Evolutionary conservation across 2,329 filamentous ascomycete genomes (phyloP).

Genomic region (Pyricularia grisea): DNA sequence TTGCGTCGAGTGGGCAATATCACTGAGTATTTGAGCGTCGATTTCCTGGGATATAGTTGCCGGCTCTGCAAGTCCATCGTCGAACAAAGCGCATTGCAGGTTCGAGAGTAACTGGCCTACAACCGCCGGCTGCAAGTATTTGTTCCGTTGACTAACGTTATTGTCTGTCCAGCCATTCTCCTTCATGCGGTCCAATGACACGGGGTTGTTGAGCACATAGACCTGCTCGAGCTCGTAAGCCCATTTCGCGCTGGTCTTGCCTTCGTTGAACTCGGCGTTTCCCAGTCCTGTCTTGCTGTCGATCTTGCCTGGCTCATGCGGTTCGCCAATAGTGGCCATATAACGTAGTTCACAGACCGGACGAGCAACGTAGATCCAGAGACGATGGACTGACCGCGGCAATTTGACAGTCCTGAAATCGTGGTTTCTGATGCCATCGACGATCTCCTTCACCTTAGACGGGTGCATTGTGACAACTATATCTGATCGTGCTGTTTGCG

Average conservation of each 20-base stretch:
- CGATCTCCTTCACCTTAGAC: slow-evolving; percentile 36
- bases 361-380: slow-evolving; percentile 50
- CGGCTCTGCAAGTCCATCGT: slow-evolving; percentile 12
- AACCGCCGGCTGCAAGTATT: slow-evolving; percentile 46
- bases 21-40: slow-evolving; percentile 39
- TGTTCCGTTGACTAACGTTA: slow-evolving; percentile 36
- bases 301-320: slow-evolving; percentile 36
- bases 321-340: slow-evolving; percentile 44
- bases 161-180: slow-evolving; percentile 43
- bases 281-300: slow-evolving; percentile 32
- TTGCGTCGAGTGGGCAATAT: slow-evolving; percentile 23
- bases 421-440: slow-evolving; percentile 40
- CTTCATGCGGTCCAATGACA: slow-evolving; percentile 40
- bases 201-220: slow-evolving; percentile 53
- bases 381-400: slow-evolving; percentile 42
- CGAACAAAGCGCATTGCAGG: slow-evolving; percentile 41
- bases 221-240: slow-evolving; percentile 47
- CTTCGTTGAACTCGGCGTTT: slow-evolving; percentile 41
- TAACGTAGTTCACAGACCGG: slow-evolving; percentile 42
- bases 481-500: slow-evolving; percentile 40
- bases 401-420: slow-evolving; percentile 48
- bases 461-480: slow-evolving; percentile 41
- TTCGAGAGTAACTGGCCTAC: slow-evolving; percentile 50
- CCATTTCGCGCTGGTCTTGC: slow-evolving; percentile 23
- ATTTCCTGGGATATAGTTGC: slow-evolving; percentile 37